A percentile compares a stretch with the other conserved stretches of the same genome.
Evolutionary conservation across 129 eudicot genomes (phyloP).

Genomic region (Ambrosia trifida): DNA sequence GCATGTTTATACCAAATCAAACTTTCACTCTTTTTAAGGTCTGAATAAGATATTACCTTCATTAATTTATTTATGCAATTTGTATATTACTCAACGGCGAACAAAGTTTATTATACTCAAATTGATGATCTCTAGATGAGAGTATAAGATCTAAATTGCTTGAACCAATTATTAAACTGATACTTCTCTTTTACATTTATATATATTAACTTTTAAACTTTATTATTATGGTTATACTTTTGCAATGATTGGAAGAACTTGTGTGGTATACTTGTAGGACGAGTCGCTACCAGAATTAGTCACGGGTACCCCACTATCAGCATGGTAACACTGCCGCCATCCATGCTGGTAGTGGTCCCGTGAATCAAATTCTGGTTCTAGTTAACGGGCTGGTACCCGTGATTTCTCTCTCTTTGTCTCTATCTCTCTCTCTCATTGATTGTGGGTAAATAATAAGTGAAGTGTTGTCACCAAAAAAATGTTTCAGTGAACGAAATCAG

Average conservation of each 20-base stretch:
- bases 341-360: no score
- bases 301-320: no score
- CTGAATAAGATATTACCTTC: not conserved
- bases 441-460: no score
- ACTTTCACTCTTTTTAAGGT: not conserved
- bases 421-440: no score
- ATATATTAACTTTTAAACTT: not conserved
- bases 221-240: not conserved
- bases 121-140: constrained; percentile 7
- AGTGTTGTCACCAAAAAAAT: no score
- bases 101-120: not conserved
- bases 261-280: not conserved
- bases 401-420: no score
- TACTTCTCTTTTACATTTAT: not conserved
- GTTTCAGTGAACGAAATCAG: no score
- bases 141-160: not conserved
- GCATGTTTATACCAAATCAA: no score
- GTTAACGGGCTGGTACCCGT: no score
- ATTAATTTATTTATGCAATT: not conserved
- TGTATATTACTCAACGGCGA: not conserved
- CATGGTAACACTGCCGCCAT: no score
- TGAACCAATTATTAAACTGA: not conserved
- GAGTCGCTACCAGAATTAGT: no score
- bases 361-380: no score
- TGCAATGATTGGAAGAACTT: not conserved